Evolutionary conservation across 148 eudicot species (phyloP), one percentile per base, ranked within the genome.

Genomic region (Arctostaphylos glauca): DNA sequence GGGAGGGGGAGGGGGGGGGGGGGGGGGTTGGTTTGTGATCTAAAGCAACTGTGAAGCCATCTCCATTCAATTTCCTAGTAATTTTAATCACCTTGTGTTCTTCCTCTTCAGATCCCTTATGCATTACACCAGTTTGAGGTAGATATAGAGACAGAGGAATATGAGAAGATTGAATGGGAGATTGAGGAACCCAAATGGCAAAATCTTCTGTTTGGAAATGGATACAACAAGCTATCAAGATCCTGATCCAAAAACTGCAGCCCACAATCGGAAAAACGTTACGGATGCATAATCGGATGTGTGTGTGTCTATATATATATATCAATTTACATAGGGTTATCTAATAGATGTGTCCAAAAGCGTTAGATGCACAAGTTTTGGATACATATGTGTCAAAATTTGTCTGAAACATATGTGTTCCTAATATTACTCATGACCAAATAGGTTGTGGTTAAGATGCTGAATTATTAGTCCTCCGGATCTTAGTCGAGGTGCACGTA

Each of bases 181-280:
- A 44, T 74, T 80, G 58, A 59, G 83, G 86, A 62, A 80, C 80
- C 80, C 86, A 64, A 53, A 15, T 75, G 4, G 73, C 62, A 25
- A 41, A 74, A 80, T 64, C 79, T 74, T 19, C 80, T 41, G 16
- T 41, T 41, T 5, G 55, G 3, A n/a, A 54, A 84, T 74, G 76
- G 46, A 64, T 64, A 12, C n/a, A 52, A 50, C 21, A 74, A 5
- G 38, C 75, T 23, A 46, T 75, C 55, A 14, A 53, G 6, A 23
- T n/a, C 76, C 9, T 21, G 19, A 74, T 80, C 73, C 19, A 9
- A 3, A 59, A 72, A 38, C 21, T 60, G 75, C 53, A 9, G 78
- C 3, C 38, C 83, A 80, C 47, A 6, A 15, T 77, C 9, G 48
- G 48, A 31, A 31, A 21, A 13, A n/a, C 47, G 3, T 81, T 4